phyloP scores from a whole-genome alignment of 352 stramenopile genomes.

The Phytophthora quininea region DNA sequence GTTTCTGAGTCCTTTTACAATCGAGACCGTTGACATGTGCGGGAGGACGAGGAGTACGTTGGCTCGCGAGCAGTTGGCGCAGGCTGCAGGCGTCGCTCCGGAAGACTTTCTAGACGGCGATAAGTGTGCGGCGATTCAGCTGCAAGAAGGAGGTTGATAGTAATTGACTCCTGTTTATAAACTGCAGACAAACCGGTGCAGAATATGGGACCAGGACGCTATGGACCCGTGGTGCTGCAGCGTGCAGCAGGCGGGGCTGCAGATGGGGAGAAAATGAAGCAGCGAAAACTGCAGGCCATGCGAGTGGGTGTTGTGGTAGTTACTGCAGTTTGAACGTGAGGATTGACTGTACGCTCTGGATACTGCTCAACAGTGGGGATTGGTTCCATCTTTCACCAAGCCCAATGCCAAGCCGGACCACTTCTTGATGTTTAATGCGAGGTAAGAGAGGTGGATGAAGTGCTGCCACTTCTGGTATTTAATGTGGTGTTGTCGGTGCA shows the following conservation, averaged over 20 bases:
- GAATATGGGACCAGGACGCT: slow-evolving; percentile 80
- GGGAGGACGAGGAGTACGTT: slow-evolving; percentile 71
- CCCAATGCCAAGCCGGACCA: slow-evolving; percentile 74
- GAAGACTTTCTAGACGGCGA: slow-evolving; percentile 69
- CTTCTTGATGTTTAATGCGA: slow-evolving; percentile 89
- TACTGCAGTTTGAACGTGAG: background rate
- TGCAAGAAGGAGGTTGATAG: slow-evolving; percentile 5
- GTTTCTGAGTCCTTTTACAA: slow-evolving; percentile 1
- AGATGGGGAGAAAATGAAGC: slow-evolving; percentile 20
- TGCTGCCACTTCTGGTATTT: background rate
- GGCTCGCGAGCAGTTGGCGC: slow-evolving; percentile 51
- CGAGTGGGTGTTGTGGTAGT: slow-evolving; percentile 35
- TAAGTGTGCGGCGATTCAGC: slow-evolving; percentile 56
- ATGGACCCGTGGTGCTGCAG: slow-evolving; percentile 60
- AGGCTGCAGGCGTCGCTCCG: slow-evolving; percentile 47
- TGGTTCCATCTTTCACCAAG: slow-evolving; percentile 87
- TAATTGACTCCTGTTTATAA: background rate
- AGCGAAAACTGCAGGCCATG: slow-evolving; percentile 71
- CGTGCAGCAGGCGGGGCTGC: slow-evolving; percentile 3
- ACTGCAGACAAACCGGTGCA: slow-evolving; percentile 68
- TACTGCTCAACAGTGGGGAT: slow-evolving; percentile 80
- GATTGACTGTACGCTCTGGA: background rate
- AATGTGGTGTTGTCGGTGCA: no score
- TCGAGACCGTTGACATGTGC: slow-evolving; percentile 53
- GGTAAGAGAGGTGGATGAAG: slow-evolving; percentile 33